These are phyloP conservation scores for Agrocybe pediades DNA, from an alignment of 768 basidiomycete species.

Conservation along the genomic window DNA sequence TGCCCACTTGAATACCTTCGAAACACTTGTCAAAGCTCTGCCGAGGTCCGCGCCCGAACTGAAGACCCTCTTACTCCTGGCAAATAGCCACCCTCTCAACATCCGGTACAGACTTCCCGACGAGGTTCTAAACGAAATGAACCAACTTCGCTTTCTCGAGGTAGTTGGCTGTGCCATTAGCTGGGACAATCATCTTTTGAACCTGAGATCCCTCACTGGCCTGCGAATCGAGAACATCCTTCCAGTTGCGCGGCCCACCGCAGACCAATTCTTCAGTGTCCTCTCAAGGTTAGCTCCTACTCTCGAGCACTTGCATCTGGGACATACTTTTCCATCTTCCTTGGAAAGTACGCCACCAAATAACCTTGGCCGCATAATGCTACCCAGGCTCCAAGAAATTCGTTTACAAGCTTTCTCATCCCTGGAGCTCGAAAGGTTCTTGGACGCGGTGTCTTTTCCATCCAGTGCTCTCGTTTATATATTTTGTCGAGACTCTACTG, in stretches of 20 bases:
- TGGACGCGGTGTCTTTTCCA: no score
- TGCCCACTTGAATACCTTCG: no score
- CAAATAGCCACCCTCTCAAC: background rate
- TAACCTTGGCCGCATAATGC: no score
- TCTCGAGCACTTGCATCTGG: no score
- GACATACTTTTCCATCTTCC: no score
- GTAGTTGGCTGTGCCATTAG: background rate
- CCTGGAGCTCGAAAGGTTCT: no score
- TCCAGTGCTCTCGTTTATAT: no score
- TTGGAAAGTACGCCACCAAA: no score
- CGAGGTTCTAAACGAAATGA: background rate
- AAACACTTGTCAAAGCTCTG: no score
- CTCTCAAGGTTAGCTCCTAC: background rate
- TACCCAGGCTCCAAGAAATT: no score
- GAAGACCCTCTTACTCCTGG: background rate
- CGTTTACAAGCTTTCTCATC: no score
- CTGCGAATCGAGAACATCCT: conserved; percentile 1
- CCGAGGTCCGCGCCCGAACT: background rate
- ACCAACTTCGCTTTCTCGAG: conserved; percentile 2
- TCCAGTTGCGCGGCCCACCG: conserved; percentile 2
- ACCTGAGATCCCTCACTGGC: background rate
- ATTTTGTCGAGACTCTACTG: no score
- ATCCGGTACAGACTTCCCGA: background rate
- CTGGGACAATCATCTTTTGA: conserved; percentile 4
- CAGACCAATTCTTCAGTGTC: background rate